Evolutionary conservation across 768 basidiomycete species (phyloP).

Genomic region (Leccinum longicurvipes): DNA sequence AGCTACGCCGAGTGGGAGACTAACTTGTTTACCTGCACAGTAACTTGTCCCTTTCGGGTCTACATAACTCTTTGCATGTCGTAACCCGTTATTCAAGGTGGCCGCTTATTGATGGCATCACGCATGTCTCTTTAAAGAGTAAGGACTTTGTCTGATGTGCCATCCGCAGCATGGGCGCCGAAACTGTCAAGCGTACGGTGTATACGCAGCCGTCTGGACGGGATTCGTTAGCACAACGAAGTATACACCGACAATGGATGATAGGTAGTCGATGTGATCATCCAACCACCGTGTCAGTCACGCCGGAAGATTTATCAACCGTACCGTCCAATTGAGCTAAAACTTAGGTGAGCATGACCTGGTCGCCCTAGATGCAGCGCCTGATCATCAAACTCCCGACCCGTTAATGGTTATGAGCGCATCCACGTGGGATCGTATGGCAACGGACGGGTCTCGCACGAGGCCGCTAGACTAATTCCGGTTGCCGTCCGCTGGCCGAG

Average conservation of each 20-base stretch:
- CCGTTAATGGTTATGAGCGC: not conserved
- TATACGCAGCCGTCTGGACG: not conserved
- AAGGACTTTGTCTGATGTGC: not conserved
- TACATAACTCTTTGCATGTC: not conserved
- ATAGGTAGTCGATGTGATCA: not conserved
- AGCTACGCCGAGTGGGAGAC: no score
- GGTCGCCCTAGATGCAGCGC: not conserved
- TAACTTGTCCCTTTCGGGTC: constrained; percentile 3
- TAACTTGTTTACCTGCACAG: not conserved
- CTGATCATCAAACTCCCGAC: not conserved
- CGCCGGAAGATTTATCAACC: not conserved
- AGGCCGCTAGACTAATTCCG: not conserved
- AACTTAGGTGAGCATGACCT: not conserved
- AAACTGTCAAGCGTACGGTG: not conserved
- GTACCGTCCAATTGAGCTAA: not conserved
- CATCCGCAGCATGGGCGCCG: not conserved
- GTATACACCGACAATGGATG: not conserved
- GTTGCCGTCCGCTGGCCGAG: not conserved
- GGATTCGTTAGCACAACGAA: not conserved
- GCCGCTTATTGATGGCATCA: constrained; percentile 15
- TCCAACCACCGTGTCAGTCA: not conserved
- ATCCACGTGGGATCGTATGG: not conserved
- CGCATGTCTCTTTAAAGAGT: not conserved
- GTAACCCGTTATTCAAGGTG: not conserved
- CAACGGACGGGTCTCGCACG: not conserved